Evolutionary conservation across 1,284 basidiomycete genomes (phyloP).

Genomic region (Inonotus hispidus): DNA sequence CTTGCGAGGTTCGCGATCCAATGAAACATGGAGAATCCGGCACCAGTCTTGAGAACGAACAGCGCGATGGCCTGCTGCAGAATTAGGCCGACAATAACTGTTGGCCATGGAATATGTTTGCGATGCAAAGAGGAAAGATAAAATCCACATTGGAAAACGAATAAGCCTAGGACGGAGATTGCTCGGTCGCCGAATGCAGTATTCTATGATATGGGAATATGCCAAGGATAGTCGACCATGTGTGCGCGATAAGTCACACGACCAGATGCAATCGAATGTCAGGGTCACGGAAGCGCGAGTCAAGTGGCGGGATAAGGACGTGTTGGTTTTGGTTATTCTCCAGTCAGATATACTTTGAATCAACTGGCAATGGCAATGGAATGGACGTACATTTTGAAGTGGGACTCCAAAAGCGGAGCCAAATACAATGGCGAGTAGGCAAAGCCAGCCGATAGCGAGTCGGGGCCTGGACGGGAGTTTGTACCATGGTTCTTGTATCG

Average conservation of each 20-base stretch:
- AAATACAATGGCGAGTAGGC: conserved; percentile 68
- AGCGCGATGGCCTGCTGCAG: conserved; percentile 79
- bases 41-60: conserved; percentile 77
- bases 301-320: not conserved
- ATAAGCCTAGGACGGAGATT: conserved; percentile 75
- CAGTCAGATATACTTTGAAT: not conserved
- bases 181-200: conserved; percentile 71
- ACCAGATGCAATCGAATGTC: not conserved
- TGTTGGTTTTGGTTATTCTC: not conserved
- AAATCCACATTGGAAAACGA: conserved; percentile 72
- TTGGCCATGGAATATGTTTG: conserved; percentile 67
- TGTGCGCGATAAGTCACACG: not conserved
- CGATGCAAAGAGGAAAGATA: conserved; percentile 59
- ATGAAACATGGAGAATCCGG: conserved; percentile 76
- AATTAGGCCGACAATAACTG: conserved; percentile 80
- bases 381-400: conserved; percentile 44
- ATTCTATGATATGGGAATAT: conserved; percentile 38
- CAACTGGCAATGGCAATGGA: not conserved
- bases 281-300: not conserved
- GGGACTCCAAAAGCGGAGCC: conserved; percentile 80
- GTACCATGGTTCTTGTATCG: conserved; percentile 65
- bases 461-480: conserved; percentile 52
- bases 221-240: not conserved
- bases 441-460: conserved; percentile 65
- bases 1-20: conserved; percentile 75